These are phyloP conservation scores for Plantago major DNA, from an alignment of 257 asterid genomes.

Conservation along the genomic window DNA sequence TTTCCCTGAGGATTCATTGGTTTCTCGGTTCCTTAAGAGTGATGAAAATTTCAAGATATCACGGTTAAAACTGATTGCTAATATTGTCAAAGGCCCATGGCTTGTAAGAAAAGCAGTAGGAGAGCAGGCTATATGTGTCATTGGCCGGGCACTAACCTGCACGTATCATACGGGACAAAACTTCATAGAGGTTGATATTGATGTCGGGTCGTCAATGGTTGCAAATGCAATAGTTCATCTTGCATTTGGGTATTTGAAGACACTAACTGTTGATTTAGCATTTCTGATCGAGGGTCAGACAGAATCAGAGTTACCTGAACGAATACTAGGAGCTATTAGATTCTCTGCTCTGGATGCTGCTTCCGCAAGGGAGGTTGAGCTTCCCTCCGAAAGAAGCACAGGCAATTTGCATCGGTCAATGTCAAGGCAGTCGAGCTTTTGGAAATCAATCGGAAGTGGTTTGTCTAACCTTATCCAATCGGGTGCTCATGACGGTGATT, in stretches of 20 bases:
- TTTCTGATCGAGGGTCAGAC: constrained; percentile 74
- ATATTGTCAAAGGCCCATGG: constrained; percentile 82
- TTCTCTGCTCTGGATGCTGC: constrained; percentile 56
- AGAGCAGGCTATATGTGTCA: constrained; percentile 74
- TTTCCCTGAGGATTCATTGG: constrained; percentile 43
- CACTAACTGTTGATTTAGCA: constrained; percentile 68
- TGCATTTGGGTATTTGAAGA: constrained; percentile 57
- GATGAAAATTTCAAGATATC: constrained; percentile 50
- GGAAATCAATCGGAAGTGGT: constrained; percentile 59
- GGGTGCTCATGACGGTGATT: constrained; percentile 34
- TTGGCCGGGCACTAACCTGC: constrained; percentile 61
- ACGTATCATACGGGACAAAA: constrained; percentile 48
- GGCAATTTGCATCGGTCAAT: constrained; percentile 33
- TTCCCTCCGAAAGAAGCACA: constrained; percentile 30
- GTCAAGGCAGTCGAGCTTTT: constrained; percentile 34
- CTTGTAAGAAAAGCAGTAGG: constrained; percentile 77
- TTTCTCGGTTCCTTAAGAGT: constrained; percentile 55
- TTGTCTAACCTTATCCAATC: constrained; percentile 42
- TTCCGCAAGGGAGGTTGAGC: constrained; percentile 44
- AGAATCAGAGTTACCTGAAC: constrained; percentile 76
- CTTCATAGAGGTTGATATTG: constrained; percentile 66
- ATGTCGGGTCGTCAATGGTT: constrained; percentile 77
- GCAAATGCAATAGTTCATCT: constrained; percentile 81
- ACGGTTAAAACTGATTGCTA: constrained; percentile 66
- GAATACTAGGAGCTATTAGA: constrained; percentile 69